Base-by-base conservation (phyloP, 495 filamentous ascomycete species). In the Podospora sp. region DNA sequence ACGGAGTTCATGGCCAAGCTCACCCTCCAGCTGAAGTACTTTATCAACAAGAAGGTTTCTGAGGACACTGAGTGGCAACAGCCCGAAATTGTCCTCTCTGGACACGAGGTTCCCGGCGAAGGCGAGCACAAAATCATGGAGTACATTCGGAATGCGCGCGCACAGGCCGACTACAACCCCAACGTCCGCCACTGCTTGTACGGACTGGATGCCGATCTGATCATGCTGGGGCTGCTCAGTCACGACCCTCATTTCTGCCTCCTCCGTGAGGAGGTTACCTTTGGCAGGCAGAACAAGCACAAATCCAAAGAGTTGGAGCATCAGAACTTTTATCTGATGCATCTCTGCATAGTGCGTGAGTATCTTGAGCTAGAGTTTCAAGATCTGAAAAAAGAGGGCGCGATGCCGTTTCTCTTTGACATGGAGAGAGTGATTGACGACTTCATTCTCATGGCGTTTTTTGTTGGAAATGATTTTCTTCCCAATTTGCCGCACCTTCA, bases 111-210 rank as follows among this genome's bases (percentile, higher is more conserved):
- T n/a, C 96, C 96, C 0, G 96, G 96, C 63, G 96, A 99, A 79
- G 96, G 96, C 63, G 96, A 99, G 79, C 95, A 99, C 82, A 99
- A 99, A 82, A 97, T 99, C 77, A 99, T 98, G 96, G 96, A 99
- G 78, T 98, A 98, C 76, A 99, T 99, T 76, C 90, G 96, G 65
- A 89, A 93, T 74, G 90, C 95, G 35, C 98, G 98, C 83, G 91
- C 94, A 52, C 96, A 99, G 75, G 90, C 92, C 3, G 86, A 90
- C 66, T 99, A 99, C 75, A 88, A 96, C 73, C 88, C 93, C n/a
- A 98, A 99, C 74, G 86, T 95, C 66, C 92, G 96, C 53, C 96
- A 99, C 77, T 99, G 96, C 79, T 82, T 99, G 50, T 99, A 99
- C 74, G 96, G 96, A 6, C 85, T 99, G 29, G 96, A 99, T 81